Percentiles rank a stretch among this genome's conserved stretches.
Conservation (phyloP, 805 yeast genomes). For the Yarrowia deformans region DNA sequence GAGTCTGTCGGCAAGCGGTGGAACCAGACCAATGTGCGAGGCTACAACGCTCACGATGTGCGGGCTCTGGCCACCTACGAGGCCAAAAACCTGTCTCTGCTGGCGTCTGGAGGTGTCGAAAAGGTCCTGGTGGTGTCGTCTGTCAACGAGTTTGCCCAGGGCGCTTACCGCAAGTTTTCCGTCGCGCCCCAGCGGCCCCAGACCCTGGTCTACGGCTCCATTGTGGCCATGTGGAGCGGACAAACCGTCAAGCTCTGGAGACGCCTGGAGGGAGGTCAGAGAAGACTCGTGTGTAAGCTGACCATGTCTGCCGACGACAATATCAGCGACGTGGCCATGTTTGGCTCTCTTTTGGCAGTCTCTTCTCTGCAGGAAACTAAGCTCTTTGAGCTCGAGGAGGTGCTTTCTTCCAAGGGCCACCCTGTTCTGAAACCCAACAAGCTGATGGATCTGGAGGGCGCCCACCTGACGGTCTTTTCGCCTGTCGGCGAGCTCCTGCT, state of each 20-base stretch:
- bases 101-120: constrained; percentile 61
- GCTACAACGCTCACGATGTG: constrained; percentile 85
- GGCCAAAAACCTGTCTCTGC: constrained; percentile 67
- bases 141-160: constrained; percentile 68
- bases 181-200: constrained; percentile 65
- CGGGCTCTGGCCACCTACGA: constrained; percentile 77
- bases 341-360: constrained; percentile 72
- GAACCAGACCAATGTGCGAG: constrained; percentile 76
- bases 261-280: constrained; percentile 20
- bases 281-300: constrained; percentile 68
- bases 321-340: constrained; percentile 70
- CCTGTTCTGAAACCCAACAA: constrained; percentile 50
- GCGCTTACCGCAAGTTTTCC: constrained; percentile 74
- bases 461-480: constrained; percentile 17
- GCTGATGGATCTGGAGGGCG: constrained; percentile 31
- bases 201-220: constrained; percentile 56
- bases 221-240: constrained; percentile 80
- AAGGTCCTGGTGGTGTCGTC: constrained; percentile 60
- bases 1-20: constrained; percentile 65
- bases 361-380: constrained; percentile 73
- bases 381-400: constrained; percentile 66
- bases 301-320: constrained; percentile 78
- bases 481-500: constrained; percentile 20
- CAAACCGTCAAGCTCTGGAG: constrained; percentile 84
- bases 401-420: constrained; percentile 42